Evolutionary conservation across 495 filamentous ascomycete genomes (phyloP).

Genomic region (Penicillium cosmopolitanum): DNA sequence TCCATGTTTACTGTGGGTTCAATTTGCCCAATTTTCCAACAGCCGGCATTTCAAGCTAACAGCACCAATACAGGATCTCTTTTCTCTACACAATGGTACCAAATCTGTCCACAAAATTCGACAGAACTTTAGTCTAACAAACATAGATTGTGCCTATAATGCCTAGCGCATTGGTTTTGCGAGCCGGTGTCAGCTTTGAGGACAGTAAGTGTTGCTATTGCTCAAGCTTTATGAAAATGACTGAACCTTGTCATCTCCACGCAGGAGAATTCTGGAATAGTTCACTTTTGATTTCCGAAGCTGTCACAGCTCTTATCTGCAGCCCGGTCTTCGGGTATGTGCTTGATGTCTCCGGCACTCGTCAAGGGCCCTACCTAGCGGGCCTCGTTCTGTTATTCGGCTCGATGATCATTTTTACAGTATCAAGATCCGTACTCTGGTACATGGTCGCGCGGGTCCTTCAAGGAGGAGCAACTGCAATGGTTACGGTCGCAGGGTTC

Average conservation of each 20-base stretch:
- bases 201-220: conserved; percentile 17
- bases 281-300: conserved; percentile 23
- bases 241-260: conserved; percentile 1
- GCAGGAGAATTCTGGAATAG: conserved; percentile 30
- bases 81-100: conserved; percentile 5
- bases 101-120: neutral
- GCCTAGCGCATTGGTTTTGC: conserved; percentile 23
- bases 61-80: neutral
- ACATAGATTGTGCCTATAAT: conserved; percentile 29
- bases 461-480: conserved; percentile 63
- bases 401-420: conserved; percentile 60
- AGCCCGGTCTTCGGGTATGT: conserved; percentile 24
- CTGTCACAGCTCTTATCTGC: conserved; percentile 18
- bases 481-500: conserved; percentile 60
- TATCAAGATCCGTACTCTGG: conserved; percentile 53
- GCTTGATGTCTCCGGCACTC: conserved; percentile 28
- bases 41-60: neutral
- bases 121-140: neutral
- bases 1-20: conserved; percentile 65
- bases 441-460: conserved; percentile 61
- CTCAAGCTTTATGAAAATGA: neutral
- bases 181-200: conserved; percentile 24
- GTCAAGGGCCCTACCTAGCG: conserved; percentile 58
- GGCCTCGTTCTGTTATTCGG: conserved; percentile 59
- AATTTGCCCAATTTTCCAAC: neutral